These are phyloP conservation scores for Quercus mongolica DNA, from an alignment of 306 rosid species.

Conservation along the genomic window DNA sequence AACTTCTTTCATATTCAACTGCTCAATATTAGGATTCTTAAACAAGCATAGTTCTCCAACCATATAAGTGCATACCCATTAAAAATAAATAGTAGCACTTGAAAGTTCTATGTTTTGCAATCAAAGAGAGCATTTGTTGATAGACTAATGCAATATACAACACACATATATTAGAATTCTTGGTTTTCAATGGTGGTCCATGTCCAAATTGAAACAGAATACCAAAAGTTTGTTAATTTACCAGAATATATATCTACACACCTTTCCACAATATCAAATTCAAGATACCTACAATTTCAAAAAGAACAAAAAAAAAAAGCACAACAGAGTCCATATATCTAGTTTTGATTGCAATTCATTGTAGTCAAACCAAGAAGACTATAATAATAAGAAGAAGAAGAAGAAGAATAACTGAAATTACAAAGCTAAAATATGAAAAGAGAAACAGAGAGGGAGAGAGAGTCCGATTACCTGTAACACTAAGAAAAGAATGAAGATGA, in stretches of 20 bases:
- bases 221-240: not conserved
- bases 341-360: not conserved
- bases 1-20: not conserved
- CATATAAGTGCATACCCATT: not conserved
- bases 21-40: not conserved
- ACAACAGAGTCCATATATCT: not conserved
- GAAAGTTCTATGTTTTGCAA: not conserved
- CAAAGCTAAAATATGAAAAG: not conserved
- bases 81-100: not conserved
- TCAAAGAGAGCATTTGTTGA: not conserved
- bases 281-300: not conserved
- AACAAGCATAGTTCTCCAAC: not conserved
- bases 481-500: not conserved
- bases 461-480: slow-evolving; percentile 20
- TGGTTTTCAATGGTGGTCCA: not conserved
- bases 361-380: not conserved
- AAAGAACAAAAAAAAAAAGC: too few species aligned
- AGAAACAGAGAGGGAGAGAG: slow-evolving; percentile 11
- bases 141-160: not conserved
- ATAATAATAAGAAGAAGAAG: too few species aligned
- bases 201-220: not conserved
- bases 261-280: not conserved
- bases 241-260: not conserved
- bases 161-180: not conserved
- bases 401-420: not conserved